Evolutionary conservation across 257 asterid genomes (phyloP), one percentile per base, ranked within the genome.

Genomic region (Nicotiana paniculata): DNA sequence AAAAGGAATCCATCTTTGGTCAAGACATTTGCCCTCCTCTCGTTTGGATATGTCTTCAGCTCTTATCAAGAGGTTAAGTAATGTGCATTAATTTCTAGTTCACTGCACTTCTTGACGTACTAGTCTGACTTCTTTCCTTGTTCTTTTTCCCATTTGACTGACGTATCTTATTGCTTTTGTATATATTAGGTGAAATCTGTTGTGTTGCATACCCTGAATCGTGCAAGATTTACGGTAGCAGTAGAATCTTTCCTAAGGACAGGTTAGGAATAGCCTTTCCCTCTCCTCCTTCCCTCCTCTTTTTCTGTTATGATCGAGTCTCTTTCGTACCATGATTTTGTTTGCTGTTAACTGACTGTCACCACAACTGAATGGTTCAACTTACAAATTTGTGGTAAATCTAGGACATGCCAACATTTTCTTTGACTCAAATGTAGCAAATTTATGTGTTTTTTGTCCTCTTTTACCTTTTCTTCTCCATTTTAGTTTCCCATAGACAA

Each of bases 151-250:
- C 43, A 69, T 53, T 77, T 77, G 70, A 67, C 66, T 84, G 67
- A 82, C 51, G 9, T 5, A 10, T 72, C 24, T 39, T 32, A 63
- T 81, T 80, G 67, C 48, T 83, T 58, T 54, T 48, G 26, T 39
- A 74, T 82, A 28, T 43, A 82, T 58, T 91, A 95, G 98, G 97
- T 95, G 85, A 96, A 90, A 91, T 94, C 98, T 77, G 96, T 96
- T 85, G 99, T 96, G 77, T 83, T 96, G 90, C 97, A 91, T 80
- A 94, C 98, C 17, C 92, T 96, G 79, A 96, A 96, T 83, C 93
- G 96, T 53, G 99, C 98, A 81, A 88, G 99, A 90, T 96, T 96
- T 81, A 93, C 97, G 70, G 98, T 96, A 83, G 98, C 99, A 4
- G 98, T 89, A 62, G 99, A 96, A 85, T 91, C 98, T 79, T 96